Base-by-base conservation (phyloP, 1,284 basidiomycete species). In the Moesziomyces parantarcticus region DNA sequence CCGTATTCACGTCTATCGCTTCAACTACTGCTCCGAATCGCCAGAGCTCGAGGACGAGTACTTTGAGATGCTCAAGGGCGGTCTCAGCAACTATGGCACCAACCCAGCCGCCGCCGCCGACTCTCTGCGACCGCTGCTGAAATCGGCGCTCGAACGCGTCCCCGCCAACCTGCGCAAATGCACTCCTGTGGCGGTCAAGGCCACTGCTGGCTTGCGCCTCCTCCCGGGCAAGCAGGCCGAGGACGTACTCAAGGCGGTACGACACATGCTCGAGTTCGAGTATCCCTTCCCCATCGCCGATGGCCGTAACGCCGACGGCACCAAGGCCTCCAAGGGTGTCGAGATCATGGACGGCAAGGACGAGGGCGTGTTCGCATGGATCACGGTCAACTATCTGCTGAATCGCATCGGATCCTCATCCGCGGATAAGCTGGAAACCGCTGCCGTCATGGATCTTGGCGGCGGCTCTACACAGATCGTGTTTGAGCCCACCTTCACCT, bases 381-480 rank as follows among this genome's bases (percentile, higher is more conserved):
- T 98, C 80, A 97, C 95, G 13, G 93, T 93, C 70, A 99, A 99
- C 85, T 98, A 97, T 85, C 76, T 84, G 21, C 52, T 83, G 25
- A 76, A 73, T 40, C 58, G 74, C 20, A 78, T 83, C 48, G 78
- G 81, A 39, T 54, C 65, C 53, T 89, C 90, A n/a, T 40, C 46
- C 5, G 57, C 56, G 3, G 47, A 44, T 22, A 53, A 63, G 48
- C 41, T 52, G 45, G 67, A 72, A 34, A 87, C 93, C n/a, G 92
- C 92, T 65, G 96, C 95, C 20, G 93, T 97, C 47, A 90, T 99
- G 74, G 96, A 99, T 83, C 89, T 99, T 49, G 97, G 96, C 11
- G 96, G 97, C 7, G 96, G 92, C 20, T 96, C 93, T 53, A 99
- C 96, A 21, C 96, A 98, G 86, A 98, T 99, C 83, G 95, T 97